Evolutionary conservation across 2,329 filamentous ascomycete genomes (phyloP).

Genomic region (Fusarium paranaense): DNA sequence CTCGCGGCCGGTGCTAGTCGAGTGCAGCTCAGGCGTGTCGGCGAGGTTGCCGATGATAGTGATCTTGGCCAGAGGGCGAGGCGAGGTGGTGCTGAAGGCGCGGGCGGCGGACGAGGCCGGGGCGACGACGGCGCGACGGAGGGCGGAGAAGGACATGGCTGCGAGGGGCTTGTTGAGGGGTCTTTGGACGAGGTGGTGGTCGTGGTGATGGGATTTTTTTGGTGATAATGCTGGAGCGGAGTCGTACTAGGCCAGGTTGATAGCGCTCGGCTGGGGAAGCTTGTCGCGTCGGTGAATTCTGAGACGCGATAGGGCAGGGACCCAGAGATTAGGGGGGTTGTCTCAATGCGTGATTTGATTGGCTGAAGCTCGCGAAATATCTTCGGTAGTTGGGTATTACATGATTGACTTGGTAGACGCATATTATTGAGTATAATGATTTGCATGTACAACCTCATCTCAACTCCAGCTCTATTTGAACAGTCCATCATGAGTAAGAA

Average conservation of each 20-base stretch:
- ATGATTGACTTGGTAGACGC: slow-evolving; percentile 13
- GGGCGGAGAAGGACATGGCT: slow-evolving; percentile 63
- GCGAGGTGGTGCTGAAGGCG: slow-evolving; percentile 79
- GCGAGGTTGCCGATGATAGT: slow-evolving; percentile 88
- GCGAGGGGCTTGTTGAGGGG: neutral
- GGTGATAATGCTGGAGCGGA: slow-evolving; percentile 8
- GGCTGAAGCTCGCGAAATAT: slow-evolving; percentile 11
- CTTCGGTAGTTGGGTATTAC: slow-evolving; percentile 6
- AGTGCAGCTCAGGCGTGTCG: slow-evolving; percentile 78
- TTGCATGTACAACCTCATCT: neutral
- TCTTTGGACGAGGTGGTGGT: neutral
- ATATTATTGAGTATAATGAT: slow-evolving; percentile 17
- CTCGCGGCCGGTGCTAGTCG: slow-evolving; percentile 78
- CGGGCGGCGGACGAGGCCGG: slow-evolving; percentile 65
- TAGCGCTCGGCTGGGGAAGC: neutral
- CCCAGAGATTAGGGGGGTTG: slow-evolving; percentile 21
- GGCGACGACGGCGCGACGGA: slow-evolving; percentile 62
- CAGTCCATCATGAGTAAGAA: neutral
- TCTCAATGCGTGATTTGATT: slow-evolving; percentile 27
- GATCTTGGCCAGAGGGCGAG: slow-evolving; percentile 79
- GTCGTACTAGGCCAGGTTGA: slow-evolving; percentile 11
- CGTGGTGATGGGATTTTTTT: neutral
- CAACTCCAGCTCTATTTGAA: neutral
- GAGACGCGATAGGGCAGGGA: slow-evolving; percentile 29
- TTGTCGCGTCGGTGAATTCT: slow-evolving; percentile 35